Conservation (phyloP, 495 filamentous ascomycete genomes). For the Trichoderma asperelloides region DNA sequence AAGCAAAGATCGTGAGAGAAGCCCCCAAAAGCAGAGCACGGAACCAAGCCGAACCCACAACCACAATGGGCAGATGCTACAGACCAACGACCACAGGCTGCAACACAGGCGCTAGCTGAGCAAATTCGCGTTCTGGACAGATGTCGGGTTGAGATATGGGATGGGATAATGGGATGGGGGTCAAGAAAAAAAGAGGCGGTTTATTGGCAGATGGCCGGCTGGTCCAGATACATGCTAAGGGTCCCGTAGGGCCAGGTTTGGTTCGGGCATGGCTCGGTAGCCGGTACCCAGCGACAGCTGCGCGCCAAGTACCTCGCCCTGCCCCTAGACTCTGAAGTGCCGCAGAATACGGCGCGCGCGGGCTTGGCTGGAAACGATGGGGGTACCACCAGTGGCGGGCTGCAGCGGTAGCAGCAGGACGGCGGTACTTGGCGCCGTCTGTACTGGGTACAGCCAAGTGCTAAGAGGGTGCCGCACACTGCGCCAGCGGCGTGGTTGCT, state of each 20-base stretch:
- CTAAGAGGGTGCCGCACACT: too few relatives aligned
- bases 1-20: background rate
- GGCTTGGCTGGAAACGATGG: background rate
- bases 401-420: background rate
- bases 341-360: background rate
- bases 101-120: background rate
- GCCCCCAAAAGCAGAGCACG: background rate
- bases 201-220: background rate
- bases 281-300: background rate
- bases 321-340: background rate
- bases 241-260: background rate
- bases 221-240: background rate
- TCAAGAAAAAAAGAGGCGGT: conserved; percentile 1
- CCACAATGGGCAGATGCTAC: background rate
- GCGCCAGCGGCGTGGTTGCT: too few relatives aligned
- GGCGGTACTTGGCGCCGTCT: background rate
- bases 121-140: background rate
- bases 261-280: background rate
- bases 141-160: conserved; percentile 1
- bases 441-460: too few relatives aligned
- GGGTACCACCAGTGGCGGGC: background rate
- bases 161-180: background rate
- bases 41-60: background rate
- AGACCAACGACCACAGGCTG: background rate
- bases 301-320: background rate